Percentiles rank a stretch among this genome's conserved stretches.
phyloP scores from a whole-genome alignment of 2,329 filamentous ascomycete genomes.

The Talaromyces sp. region DNA sequence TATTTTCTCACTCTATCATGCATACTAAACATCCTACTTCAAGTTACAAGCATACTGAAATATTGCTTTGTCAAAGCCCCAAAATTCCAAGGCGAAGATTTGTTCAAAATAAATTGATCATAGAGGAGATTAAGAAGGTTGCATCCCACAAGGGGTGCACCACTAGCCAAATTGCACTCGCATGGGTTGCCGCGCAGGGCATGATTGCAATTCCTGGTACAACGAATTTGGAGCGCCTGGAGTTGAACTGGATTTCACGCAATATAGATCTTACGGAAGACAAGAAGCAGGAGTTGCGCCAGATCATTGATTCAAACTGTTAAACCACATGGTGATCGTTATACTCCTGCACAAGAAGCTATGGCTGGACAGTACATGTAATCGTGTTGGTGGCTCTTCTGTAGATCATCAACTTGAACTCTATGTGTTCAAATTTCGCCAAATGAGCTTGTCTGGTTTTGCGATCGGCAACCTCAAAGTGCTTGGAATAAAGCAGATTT shows the following conservation, averaged over 20 bases:
- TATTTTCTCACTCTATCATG: not conserved
- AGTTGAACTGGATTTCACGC: conserved; percentile 45
- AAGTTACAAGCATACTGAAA: too few species aligned
- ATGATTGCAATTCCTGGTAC: conserved; percentile 53
- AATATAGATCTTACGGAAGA: conserved; percentile 42
- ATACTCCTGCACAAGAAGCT: conserved; percentile 27
- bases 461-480: too few species aligned
- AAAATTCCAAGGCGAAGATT: conserved; percentile 49
- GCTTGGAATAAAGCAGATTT: too few species aligned
- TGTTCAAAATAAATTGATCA: conserved; percentile 49
- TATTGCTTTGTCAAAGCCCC: conserved; percentile 16
- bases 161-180: conserved; percentile 42
- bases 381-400: not conserved
- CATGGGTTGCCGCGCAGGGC: conserved; percentile 46
- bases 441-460: too few species aligned
- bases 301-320: conserved; percentile 41
- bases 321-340: conserved; percentile 44
- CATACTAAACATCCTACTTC: too few species aligned
- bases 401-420: too few species aligned
- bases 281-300: conserved; percentile 44
- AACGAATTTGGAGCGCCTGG: conserved; percentile 43
- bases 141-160: conserved; percentile 39
- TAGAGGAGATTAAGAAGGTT: conserved; percentile 47
- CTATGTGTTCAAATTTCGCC: too few species aligned
- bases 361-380: conserved; percentile 33